Base-by-base conservation (phyloP, 2,329 filamentous ascomycete species). In the Cercospora sojina region DNA sequence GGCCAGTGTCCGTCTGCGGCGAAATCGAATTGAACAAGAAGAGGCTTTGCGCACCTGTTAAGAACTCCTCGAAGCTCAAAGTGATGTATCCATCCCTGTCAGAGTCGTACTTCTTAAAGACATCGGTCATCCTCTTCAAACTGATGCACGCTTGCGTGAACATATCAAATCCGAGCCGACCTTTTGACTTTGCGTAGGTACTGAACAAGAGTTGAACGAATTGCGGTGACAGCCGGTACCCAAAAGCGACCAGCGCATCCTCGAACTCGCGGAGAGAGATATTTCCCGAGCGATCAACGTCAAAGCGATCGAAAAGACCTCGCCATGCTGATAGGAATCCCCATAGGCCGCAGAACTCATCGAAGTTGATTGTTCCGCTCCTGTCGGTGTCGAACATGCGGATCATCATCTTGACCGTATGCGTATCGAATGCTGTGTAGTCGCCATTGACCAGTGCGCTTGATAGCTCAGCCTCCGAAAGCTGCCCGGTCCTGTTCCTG, bases 351-450 rank as follows among this genome's bases (percentile, higher is more conserved):
- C 93, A 96, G 79, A 99, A 99, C 80, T 98, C 95, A 71, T 95
- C 90, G 79, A 97, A 98, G 68, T 91, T 93, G 78, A 99, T 96
- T 13, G 90, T 91, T 60, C 93, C 93, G 69, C 87, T 91, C 73
- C 91, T 90, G 80, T 97, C 91, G 66, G 90, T 91, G 81, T 98
- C 94, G 81, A 99, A 99, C 95, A 99, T 98, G 77, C 93, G 91
- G 72, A 99, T 97, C 93, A 99, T 97, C 92, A 98, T 97, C 76
- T 90, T 90, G 71, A 98, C 93, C 1, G 95, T 99, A 74, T 97
- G 91, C 4, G 89, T 86, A 79, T 99, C 93, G 78, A 99, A 99
- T 4, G 92, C 87, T 1, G 92, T 92, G 87, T 92, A 97, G 83
- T 99, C 95, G 64, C 93, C 94, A 77, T 99, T 99, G 67, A 98